Base-by-base conservation (phyloP, 2,329 filamentous ascomycete genomes). In the Cladosporium sp. region DNA sequence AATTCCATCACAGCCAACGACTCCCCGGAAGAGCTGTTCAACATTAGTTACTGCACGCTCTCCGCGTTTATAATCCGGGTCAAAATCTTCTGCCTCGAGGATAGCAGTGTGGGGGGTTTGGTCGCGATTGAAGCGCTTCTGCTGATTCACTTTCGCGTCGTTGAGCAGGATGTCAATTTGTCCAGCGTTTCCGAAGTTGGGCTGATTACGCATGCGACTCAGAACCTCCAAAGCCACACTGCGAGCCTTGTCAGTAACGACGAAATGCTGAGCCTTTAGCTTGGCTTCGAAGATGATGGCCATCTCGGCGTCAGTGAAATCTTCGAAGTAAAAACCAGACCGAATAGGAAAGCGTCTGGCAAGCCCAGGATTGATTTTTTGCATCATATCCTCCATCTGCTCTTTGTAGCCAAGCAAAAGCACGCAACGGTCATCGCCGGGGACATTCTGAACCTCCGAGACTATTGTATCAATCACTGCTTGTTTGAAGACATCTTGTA, bases 391-490 rank as follows among this genome's bases (percentile, higher is more conserved):
- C 46, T 80, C 73, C 80, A 91, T 86, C 55, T 84, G 72, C 0
- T 83, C 78, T 42, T 80, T 75, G 66, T 90, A 90, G 0, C 86
- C 86, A 0, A 88, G 70, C 0, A 90, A 70, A 0, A 90, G 69
- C 0, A 90, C 83, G 54, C 84, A 89, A 3, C 84, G 78, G 62
- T 90, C 84, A 22, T 89, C 85, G 0, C 84, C 83, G 0, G 83
- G 79, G 0, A 77, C 77, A 53, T 78, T 84, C 52, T 90, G 85
- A 0, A 90, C 78, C 56, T 88, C 82, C 0, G 84, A 82, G 0
- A 89, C 86, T 11, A 89, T 82, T 0, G 84, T 88, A 57, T 90
- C 86, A 3, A 89, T 74, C 1, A 88, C 83, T 0, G 80, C 83
- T 0, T 72, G 77, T 61, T 80, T 84, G 68, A 69, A 89, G 0